A percentile compares a stretch with the other conserved stretches of the same genome.
phyloP scores from a whole-genome alignment of 2,329 filamentous ascomycete species.

The Fusarium neocosmosporiellum region DNA sequence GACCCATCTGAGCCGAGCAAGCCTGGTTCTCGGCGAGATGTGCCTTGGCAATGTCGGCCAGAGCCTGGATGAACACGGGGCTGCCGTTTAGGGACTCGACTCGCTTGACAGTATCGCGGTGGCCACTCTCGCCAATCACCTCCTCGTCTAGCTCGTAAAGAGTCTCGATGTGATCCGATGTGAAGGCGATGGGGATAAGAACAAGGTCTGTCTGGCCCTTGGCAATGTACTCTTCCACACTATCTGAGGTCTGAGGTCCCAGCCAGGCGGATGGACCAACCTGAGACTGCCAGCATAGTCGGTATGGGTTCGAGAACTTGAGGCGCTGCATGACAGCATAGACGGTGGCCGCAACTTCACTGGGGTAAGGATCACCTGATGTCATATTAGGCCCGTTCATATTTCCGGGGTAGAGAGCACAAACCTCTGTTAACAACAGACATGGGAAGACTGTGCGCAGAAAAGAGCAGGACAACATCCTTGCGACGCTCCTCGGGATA shows the following conservation, averaged over 20 bases:
- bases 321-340: slow-evolving; percentile 96
- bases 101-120: slow-evolving; percentile 84
- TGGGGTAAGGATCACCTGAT: slow-evolving; percentile 89
- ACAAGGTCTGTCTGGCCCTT: slow-evolving; percentile 93
- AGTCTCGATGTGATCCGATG: slow-evolving; percentile 98
- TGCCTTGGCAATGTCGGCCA: slow-evolving; percentile 85
- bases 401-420: neutral
- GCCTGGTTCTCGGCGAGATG: slow-evolving; percentile 77
- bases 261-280: slow-evolving; percentile 96
- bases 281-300: slow-evolving; percentile 97
- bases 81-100: slow-evolving; percentile 93
- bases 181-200: slow-evolving; percentile 95
- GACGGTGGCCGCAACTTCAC: slow-evolving; percentile 95
- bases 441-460: slow-evolving; percentile 97
- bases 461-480: slow-evolving; percentile 89
- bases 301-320: slow-evolving; percentile 88
- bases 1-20: slow-evolving; percentile 86
- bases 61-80: slow-evolving; percentile 87
- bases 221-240: slow-evolving; percentile 88
- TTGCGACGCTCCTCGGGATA: slow-evolving; percentile 86
- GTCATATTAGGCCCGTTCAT: slow-evolving; percentile 41
- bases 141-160: slow-evolving; percentile 94
- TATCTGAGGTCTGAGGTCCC: slow-evolving; percentile 89
- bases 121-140: slow-evolving; percentile 88
- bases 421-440: slow-evolving; percentile 91